Evolutionary conservation across 2,329 filamentous ascomycete genomes (phyloP), one percentile per base, ranked within the genome.

Genomic region (Nigrospora osmanthi): DNA sequence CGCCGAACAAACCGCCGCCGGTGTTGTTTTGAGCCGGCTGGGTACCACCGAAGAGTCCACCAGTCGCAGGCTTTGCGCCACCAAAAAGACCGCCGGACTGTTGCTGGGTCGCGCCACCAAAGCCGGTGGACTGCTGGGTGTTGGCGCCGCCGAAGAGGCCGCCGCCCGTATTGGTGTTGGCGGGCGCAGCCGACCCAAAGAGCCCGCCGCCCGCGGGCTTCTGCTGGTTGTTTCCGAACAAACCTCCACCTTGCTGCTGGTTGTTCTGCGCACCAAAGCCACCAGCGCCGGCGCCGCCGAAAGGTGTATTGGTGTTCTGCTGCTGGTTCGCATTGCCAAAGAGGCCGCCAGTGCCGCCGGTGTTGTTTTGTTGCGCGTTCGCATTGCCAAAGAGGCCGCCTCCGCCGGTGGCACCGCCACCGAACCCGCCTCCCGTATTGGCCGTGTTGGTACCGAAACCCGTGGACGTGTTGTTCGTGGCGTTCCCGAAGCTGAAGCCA

Each of bases 1-100:
- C 56, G 13, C 78, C 76, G 49, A 83, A 83, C 14, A 81, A 59
- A 31, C 77, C 66, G 23, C 69, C 64, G 7, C 69, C 68, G 38
- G 58, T 55, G 12, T 55, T 59, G 33, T 59, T 57, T 52, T 65
- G 67, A 23, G 58, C 52, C 23, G 42, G 42, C 35, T 36, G 23
- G 31, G 60, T 43, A 43, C 54, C 54, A 16, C 73, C 75, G 49
- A 78, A 76, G 17, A 75, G 57, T 12, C 68, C 67, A 33, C 59
- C 54, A 32, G 61, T 63, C 9, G 54, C 57, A 19, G 61, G 49
- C 31, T 54, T 50, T n/a, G 43, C 34, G 39, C 28, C 40, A 35
- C 69, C 70, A 35, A 73, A 72, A 7, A 60, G 63, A n/a, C 61
- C 54, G 3, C 62, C 62, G 14, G 59, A 55, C 6, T 66, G 62